phyloP scores from a whole-genome alignment of 441 rosid genomes.

The Corymbia citriodora region DNA sequence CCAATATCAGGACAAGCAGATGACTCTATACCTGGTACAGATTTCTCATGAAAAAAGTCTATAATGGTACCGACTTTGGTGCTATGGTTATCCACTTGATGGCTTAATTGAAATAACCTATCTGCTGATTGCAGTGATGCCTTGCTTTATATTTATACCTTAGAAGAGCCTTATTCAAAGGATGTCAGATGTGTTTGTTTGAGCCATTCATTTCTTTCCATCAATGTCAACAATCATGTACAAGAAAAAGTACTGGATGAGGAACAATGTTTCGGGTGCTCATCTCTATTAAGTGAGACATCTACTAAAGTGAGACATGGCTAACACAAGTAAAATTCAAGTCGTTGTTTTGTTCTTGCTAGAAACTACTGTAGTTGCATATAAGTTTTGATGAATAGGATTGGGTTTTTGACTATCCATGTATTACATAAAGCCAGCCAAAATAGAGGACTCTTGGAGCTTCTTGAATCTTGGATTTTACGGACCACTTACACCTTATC shows the following conservation, averaged over 20 bases:
- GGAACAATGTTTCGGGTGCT: constrained; percentile 91
- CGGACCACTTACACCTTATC: not conserved
- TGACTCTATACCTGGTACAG: constrained; percentile 33
- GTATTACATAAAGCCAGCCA: not conserved
- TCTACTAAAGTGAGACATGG: not conserved
- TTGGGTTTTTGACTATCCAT: not conserved
- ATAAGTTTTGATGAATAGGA: not conserved
- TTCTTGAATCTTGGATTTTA: not conserved
- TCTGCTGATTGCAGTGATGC: constrained; percentile 44
- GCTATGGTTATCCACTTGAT: not conserved
- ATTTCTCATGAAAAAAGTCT: not conserved
- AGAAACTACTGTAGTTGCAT: not conserved
- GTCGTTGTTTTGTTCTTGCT: not conserved
- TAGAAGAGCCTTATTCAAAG: constrained; percentile 33
- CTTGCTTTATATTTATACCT: constrained; percentile 76
- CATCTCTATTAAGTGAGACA: not conserved
- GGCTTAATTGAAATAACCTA: not conserved
- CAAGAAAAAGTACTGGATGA: constrained; percentile 59
- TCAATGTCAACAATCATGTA: constrained; percentile 33
- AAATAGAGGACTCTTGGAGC: not conserved
- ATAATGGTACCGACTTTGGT: not conserved
- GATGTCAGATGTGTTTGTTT: constrained; percentile 30
- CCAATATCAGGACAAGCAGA: constrained; percentile 16
- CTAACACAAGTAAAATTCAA: not conserved
- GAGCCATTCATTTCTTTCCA: constrained; percentile 36